Evolutionary conservation across 129 eudicot genomes (phyloP).

Genomic region (Chrysanthemum seticuspe): DNA sequence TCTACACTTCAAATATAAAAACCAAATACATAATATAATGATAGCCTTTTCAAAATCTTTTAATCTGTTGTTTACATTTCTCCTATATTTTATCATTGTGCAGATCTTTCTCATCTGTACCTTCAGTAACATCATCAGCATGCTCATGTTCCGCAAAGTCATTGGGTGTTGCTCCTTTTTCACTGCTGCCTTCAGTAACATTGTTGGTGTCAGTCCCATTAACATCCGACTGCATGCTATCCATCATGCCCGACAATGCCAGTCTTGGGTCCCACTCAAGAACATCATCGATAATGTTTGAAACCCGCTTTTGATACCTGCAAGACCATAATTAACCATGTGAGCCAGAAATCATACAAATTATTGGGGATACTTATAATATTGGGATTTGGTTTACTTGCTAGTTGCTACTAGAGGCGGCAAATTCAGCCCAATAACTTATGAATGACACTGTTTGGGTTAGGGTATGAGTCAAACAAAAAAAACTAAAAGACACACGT

Average conservation of each 20-base stretch:
- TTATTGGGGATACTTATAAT: neutral
- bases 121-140: conserved; percentile 29
- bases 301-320: conserved; percentile 97
- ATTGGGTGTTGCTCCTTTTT: conserved; percentile 20
- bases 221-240: conserved; percentile 53
- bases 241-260: conserved; percentile 98
- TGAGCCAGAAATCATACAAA: neutral
- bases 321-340: neutral
- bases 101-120: conserved; percentile 44
- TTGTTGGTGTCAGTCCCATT: conserved; percentile 60
- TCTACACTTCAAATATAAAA: conserved; percentile 29
- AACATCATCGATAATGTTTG: conserved; percentile 96
- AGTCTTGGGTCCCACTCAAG: conserved; percentile 92
- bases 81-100: conserved; percentile 35
- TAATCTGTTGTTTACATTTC: conserved; percentile 40
- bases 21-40: conserved; percentile 30
- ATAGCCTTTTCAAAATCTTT: conserved; percentile 27
- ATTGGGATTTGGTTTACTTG: neutral
- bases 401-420: neutral
- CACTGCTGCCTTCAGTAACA: conserved; percentile 32
- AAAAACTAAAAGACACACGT: neutral
- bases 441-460: no score
- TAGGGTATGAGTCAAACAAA: no score
- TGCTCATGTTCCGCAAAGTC: conserved; percentile 26
- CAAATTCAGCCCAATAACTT: no score